These are phyloP conservation scores for Xylariales sp. DNA, from an alignment of 2,329 filamentous ascomycete species.

Conservation along the genomic window DNA sequence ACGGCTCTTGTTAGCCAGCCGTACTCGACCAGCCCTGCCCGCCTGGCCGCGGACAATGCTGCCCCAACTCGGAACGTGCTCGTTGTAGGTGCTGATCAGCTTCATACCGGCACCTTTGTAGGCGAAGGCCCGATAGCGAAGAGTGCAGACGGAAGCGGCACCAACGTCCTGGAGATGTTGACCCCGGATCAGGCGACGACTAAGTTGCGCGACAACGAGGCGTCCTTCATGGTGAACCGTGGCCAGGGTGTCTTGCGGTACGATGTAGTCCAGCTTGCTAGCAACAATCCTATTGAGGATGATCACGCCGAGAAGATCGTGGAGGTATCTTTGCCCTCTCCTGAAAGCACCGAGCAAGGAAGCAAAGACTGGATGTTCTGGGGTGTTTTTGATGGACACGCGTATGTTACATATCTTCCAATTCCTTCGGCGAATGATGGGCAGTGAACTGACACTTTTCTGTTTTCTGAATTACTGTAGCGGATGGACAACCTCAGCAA, in stretches of 20 bases:
- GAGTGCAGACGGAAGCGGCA: slow-evolving; percentile 76
- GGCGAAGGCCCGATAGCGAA: slow-evolving; percentile 87
- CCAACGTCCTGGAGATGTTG: slow-evolving; percentile 91
- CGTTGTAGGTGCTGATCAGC: slow-evolving; percentile 83
- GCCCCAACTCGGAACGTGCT: slow-evolving; percentile 63
- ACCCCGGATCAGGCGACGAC: slow-evolving; percentile 89
- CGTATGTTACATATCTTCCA: slow-evolving; percentile 49
- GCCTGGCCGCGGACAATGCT: slow-evolving; percentile 29
- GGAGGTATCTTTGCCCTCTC: slow-evolving; percentile 65
- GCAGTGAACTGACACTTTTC: too few species aligned
- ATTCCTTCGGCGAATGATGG: not conserved
- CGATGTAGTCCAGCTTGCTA: slow-evolving; percentile 89
- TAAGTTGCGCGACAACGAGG: slow-evolving; percentile 82
- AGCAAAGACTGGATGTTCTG: slow-evolving; percentile 98
- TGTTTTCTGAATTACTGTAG: too few species aligned
- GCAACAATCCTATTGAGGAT: slow-evolving; percentile 97
- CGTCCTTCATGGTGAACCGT: slow-evolving; percentile 85
- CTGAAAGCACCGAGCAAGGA: slow-evolving; percentile 34
- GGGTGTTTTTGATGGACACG: slow-evolving; percentile 97
- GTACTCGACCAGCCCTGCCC: slow-evolving; percentile 37
- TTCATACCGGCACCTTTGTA: slow-evolving; percentile 82
- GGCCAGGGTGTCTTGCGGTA: slow-evolving; percentile 92
- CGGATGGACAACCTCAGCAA: slow-evolving; percentile 97
- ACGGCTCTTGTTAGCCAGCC: slow-evolving; percentile 30
- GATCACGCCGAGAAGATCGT: slow-evolving; percentile 98